Base-by-base conservation (phyloP, 805 yeast genomes). In the Candida andamanensis region DNA sequence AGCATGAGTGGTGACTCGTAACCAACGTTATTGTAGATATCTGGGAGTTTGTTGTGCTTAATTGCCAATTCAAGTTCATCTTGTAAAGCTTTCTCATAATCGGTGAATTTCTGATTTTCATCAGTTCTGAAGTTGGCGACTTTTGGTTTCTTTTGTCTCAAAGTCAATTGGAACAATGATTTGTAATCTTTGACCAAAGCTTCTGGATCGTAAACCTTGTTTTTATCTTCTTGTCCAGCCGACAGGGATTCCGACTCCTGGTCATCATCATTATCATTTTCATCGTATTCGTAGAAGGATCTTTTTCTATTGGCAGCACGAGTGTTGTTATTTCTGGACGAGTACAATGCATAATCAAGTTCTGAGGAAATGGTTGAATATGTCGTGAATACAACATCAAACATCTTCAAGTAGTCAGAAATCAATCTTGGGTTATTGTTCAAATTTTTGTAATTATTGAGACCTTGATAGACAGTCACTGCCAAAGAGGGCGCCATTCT, bases 1-100 rank as follows among this genome's bases (percentile, higher is more conserved):
- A 82, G 60, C 57, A 86, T 81, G 15, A 92, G 60, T 0, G 97
- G 96, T 0, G 95, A 85, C 2, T 85, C 77, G 47, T 80, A 79
- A 45, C 79, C 82, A 34, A 44, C 39, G 15, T 35, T 39, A 10
- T 37, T 39, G 26, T 54, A 50, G 6, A 45, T 41, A 13, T 47
- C 40, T 3, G 56, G 50, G 2, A 44, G 37, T 19, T 41, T 36
- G 36, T 53, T 59, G 37, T 59, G 64, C 13, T 41, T 41, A 6
- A 56, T 37, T 1, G 63, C 64, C 21, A 53, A 36, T 6, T 30
- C 30, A 11, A 57, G 50, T 40, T 60, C 67, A 11, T 60, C 58
- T 36, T 58, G 54, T 12, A 58, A 35, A 1, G 58, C 59, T 30
- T 42, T 40, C 37, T 60, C 67, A 35, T 45, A 59, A 33, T 59